Percentiles rank a stretch among this genome's conserved stretches.
Evolutionary conservation across 2,329 filamentous ascomycete species (phyloP).

Genomic region (Trichocomaceae sp.): DNA sequence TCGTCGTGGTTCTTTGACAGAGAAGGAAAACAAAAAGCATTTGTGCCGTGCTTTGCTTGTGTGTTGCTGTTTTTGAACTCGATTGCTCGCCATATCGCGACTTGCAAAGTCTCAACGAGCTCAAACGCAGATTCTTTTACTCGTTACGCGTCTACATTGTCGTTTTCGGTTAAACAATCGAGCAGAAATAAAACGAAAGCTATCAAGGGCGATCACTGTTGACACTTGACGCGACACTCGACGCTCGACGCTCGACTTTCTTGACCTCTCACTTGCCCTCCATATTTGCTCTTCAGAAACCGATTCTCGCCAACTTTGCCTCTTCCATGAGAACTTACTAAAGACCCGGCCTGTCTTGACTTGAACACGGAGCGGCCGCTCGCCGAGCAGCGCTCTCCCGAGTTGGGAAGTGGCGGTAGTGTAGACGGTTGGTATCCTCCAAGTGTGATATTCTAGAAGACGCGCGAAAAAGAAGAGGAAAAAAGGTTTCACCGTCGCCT

Average conservation of each 20-base stretch:
- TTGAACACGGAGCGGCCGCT: constrained; percentile 33
- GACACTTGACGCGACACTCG: no score
- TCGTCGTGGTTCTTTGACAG: constrained; percentile 15
- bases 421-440: constrained; percentile 36
- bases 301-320: constrained; percentile 18
- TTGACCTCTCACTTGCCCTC: background rate
- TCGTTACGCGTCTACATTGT: background rate
- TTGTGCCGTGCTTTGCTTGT: constrained; percentile 8
- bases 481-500: constrained; percentile 2
- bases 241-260: background rate
- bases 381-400: constrained; percentile 33
- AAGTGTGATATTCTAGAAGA: constrained; percentile 1
- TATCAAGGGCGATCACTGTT: background rate
- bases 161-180: background rate
- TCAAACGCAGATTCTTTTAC: background rate
- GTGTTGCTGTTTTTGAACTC: background rate
- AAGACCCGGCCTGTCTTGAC: constrained; percentile 21
- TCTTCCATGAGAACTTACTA: constrained; percentile 38
- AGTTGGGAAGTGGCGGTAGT: constrained; percentile 33
- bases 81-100: constrained; percentile 3
- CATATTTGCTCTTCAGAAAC: background rate
- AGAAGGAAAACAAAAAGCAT: background rate
- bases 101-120: background rate
- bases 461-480: background rate
- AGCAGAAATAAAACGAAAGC: background rate